Conservation (phyloP, 805 yeast genomes). For the Saccharomycopsis fodiens region DNA sequence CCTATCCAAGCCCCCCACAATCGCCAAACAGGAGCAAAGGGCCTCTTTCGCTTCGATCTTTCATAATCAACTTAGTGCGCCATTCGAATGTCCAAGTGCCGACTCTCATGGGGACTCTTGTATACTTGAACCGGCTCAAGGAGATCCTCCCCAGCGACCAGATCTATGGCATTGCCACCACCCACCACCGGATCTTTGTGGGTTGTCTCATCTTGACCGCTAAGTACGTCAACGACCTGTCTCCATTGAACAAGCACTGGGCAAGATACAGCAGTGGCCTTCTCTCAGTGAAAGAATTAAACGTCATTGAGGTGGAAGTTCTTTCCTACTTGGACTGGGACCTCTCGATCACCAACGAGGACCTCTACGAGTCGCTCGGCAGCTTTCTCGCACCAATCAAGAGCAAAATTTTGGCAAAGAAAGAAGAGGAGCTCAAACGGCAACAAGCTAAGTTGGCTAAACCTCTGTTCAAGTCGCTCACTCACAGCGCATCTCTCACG, state of each 20-base stretch:
- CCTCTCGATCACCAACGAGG: conserved; percentile 56
- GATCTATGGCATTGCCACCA: conserved; percentile 65
- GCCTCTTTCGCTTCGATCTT: conserved; percentile 63
- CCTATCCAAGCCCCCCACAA: conserved; percentile 30
- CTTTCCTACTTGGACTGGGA: conserved; percentile 67
- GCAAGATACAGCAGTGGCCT: conserved; percentile 70
- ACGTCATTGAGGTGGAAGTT: conserved; percentile 74
- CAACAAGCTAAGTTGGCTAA: conserved; percentile 14
- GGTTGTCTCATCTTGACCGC: conserved; percentile 69
- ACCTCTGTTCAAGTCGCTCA: conserved; percentile 18
- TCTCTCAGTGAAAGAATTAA: conserved; percentile 59
- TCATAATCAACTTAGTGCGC: conserved; percentile 62
- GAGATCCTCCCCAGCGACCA: conserved; percentile 60
- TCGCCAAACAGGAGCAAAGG: conserved; percentile 23
- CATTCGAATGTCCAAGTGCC: conserved; percentile 78
- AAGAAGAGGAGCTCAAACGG: conserved; percentile 14
- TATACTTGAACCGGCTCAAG: conserved; percentile 57
- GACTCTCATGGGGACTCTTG: conserved; percentile 64
- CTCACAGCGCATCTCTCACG: conserved; percentile 14
- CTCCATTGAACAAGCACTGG: conserved; percentile 77
- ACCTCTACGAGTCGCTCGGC: conserved; percentile 57
- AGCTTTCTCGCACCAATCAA: conserved; percentile 74
- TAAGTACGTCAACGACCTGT: conserved; percentile 69
- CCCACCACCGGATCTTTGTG: conserved; percentile 69
- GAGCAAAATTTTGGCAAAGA: conserved; percentile 28